These are phyloP conservation scores for Violaceomyces palustris DNA, from an alignment of 1,284 basidiomycete genomes.

Conservation along the genomic window DNA sequence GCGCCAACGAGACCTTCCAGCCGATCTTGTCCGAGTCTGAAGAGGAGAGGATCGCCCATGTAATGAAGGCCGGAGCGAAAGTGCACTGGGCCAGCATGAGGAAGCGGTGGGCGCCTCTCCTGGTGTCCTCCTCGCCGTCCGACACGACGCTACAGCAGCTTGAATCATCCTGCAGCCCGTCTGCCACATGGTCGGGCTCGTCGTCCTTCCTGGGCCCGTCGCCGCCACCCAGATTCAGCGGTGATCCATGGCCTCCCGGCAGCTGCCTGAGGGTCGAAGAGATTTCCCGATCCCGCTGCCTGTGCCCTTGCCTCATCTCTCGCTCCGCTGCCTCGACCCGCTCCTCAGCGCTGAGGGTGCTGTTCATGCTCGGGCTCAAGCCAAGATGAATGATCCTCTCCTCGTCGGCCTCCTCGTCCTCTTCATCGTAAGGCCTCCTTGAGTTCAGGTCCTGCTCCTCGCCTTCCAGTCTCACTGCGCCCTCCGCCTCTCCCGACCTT, in stretches of 20 bases:
- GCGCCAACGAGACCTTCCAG: slow-evolving; percentile 10
- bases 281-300: slow-evolving; percentile 25
- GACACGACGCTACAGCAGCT: no score
- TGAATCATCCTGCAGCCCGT: slow-evolving; percentile 58
- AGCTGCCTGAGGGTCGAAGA: slow-evolving; percentile 28
- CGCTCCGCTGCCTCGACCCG: slow-evolving; percentile 11
- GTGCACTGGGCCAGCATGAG: slow-evolving; percentile 35
- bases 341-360: slow-evolving; percentile 12
- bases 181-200: slow-evolving; percentile 25
- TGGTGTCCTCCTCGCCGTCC: slow-evolving; percentile 43
- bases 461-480: slow-evolving; percentile 41
- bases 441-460: slow-evolving; percentile 21
- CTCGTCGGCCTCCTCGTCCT: slow-evolving; percentile 10
- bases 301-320: slow-evolving; percentile 13
- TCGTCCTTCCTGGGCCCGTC: slow-evolving; percentile 42
- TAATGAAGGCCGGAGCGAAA: slow-evolving; percentile 34
- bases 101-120: slow-evolving; percentile 24
- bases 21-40: slow-evolving; percentile 5
- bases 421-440: slow-evolving; percentile 1
- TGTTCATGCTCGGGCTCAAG: slow-evolving; percentile 1
- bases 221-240: slow-evolving; percentile 15
- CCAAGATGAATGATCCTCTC: slow-evolving; percentile 2
- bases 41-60: slow-evolving; percentile 33
- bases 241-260: slow-evolving; percentile 16
- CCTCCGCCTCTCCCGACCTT: slow-evolving; percentile 28